These are phyloP conservation scores for Trametes meyenii DNA, from an alignment of 768 basidiomycete species.

Conservation along the genomic window DNA sequence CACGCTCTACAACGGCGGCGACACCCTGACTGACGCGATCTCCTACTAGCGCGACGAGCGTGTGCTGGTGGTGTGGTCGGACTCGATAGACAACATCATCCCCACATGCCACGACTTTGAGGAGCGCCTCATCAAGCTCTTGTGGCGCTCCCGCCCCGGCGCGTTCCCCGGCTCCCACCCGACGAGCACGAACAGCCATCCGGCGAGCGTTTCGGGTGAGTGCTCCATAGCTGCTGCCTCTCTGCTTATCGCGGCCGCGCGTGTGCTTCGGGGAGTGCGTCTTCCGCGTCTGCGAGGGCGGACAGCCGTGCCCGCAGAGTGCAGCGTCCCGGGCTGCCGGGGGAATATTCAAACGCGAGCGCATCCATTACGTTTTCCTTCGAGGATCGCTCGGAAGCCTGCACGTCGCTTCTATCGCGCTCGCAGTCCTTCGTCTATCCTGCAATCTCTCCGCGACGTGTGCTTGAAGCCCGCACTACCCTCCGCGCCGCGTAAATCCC, in stretches of 20 bases:
- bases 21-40: not conserved
- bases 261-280: not conserved
- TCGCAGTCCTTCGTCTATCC: not conserved
- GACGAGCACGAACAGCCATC: constrained; percentile 28
- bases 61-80: constrained; percentile 84
- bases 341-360: not conserved
- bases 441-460: no score
- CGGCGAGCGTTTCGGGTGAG: constrained; percentile 27
- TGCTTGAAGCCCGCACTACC: constrained; percentile 1
- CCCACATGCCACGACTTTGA: constrained; percentile 54
- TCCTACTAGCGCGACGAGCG: constrained; percentile 71
- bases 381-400: constrained; percentile 3
- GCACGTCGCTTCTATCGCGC: not conserved
- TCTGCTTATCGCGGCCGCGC: not conserved
- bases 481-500: constrained; percentile 14
- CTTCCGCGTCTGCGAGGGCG: not conserved
- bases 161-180: constrained; percentile 33
- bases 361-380: not conserved
- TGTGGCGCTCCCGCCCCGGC: constrained; percentile 50
- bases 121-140: constrained; percentile 56
- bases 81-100: constrained; percentile 77
- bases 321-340: no score
- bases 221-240: no score
- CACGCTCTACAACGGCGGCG: no score
- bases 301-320: not conserved